Percentiles rank a stretch among this genome's conserved stretches.
Evolutionary conservation across 495 filamentous ascomycete species (phyloP).

Genomic region (Aspergillus nanangensis): DNA sequence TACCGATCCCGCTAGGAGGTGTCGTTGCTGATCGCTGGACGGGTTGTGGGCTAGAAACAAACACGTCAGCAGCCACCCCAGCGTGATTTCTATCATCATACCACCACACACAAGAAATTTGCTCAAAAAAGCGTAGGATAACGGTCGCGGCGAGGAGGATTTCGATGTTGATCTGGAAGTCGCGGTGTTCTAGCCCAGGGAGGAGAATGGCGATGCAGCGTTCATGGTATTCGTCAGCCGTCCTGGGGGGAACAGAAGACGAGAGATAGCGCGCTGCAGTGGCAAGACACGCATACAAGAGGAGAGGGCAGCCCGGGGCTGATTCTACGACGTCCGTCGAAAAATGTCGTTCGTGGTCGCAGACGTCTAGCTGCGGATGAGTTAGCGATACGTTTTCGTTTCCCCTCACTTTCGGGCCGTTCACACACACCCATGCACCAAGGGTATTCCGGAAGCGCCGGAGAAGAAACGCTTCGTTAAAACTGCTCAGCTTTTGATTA

Average conservation of each 20-base stretch:
- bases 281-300: conserved; percentile 37
- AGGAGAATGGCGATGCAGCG: conserved; percentile 40
- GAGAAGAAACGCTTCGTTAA: conserved; percentile 39
- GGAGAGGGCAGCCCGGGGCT: conserved; percentile 28
- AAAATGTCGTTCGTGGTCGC: conserved; percentile 33
- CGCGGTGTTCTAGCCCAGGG: conserved; percentile 30
- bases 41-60: conserved; percentile 25
- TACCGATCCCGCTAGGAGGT: conserved; percentile 40
- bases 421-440: conserved; percentile 30
- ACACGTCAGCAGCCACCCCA: background rate
- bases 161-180: conserved; percentile 34
- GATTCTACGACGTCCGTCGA: conserved; percentile 29
- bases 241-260: conserved; percentile 23
- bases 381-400: conserved; percentile 1
- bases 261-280: conserved; percentile 39
- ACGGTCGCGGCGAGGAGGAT: conserved; percentile 38
- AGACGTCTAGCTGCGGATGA: conserved; percentile 30
- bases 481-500: conserved; percentile 21
- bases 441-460: conserved; percentile 35
- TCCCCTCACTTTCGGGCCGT: background rate
- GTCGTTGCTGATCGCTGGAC: conserved; percentile 34
- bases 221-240: conserved; percentile 39
- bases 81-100: background rate
- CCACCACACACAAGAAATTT: conserved; percentile 31
- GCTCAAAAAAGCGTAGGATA: conserved; percentile 40